Percentiles rank a stretch among this genome's conserved stretches.
Evolutionary conservation across 1,139 yeast species (phyloP).

Genomic region (Yamadazyma buinensis): DNA sequence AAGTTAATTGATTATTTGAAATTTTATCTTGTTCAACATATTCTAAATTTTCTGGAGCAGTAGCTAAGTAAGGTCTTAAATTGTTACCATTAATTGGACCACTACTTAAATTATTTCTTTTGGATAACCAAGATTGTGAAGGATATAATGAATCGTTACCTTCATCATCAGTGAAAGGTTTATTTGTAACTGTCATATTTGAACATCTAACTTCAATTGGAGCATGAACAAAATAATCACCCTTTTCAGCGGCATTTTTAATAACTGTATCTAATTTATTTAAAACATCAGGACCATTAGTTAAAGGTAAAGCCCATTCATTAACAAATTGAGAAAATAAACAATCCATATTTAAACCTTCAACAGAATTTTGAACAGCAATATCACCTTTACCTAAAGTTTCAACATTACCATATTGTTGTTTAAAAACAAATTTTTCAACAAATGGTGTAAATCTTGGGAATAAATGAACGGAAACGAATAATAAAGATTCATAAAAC

Average conservation of each 20-base stretch:
- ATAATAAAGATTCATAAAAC: conserved; percentile 74
- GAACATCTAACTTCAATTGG: conserved; percentile 95
- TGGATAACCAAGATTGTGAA: conserved; percentile 37
- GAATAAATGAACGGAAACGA: conserved; percentile 68
- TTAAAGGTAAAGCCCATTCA: conserved; percentile 93
- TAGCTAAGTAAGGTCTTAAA: conserved; percentile 75
- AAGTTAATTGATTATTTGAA: conserved; percentile 75
- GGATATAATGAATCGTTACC: conserved; percentile 47
- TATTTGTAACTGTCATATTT: conserved; percentile 60
- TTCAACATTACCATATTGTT: conserved; percentile 78
- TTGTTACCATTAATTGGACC: conserved; percentile 88
- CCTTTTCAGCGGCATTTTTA: conserved; percentile 52
- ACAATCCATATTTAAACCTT: conserved; percentile 94
- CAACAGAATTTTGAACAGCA: conserved; percentile 78
- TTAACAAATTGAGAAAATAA: conserved; percentile 90
- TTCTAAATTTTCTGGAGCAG: conserved; percentile 60
- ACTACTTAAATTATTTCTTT: conserved; percentile 32
- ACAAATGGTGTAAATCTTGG: conserved; percentile 80
- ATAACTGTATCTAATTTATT: conserved; percentile 61
- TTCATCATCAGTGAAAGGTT: conserved; percentile 39
- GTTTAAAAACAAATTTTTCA: conserved; percentile 77
- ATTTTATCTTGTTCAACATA: conserved; percentile 48
- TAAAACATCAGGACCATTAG: conserved; percentile 69
- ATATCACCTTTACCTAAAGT: conserved; percentile 62
- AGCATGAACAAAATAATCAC: conserved; percentile 81